Evolutionary conservation across 768 basidiomycete species (phyloP), one percentile per base, ranked within the genome.

Genomic region (Russula dissimulans): DNA sequence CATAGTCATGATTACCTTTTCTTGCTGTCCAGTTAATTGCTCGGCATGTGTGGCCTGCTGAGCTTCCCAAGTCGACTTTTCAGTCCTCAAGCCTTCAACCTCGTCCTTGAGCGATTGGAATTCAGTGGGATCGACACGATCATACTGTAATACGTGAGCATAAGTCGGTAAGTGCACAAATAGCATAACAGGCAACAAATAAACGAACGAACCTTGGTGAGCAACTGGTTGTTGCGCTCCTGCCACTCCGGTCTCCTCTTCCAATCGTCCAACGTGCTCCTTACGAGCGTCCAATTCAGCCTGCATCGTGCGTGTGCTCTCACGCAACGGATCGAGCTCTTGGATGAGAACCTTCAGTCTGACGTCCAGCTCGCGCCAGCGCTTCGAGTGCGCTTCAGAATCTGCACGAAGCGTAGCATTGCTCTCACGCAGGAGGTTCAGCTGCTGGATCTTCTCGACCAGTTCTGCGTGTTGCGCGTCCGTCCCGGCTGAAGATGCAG

Each of bases 41-140:
- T 22, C 32, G 4, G 49, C 6, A 8, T 63, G 54, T 3, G 50
- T 36, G 17, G 48, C 18, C n/a, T 32, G 44, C 31, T 57, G 53
- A 17, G 63, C 43, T 46, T 71, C 68, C 22, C 61, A 49, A 38
- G 67, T 65, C 1, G 66, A 62, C 52, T 70, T 71, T 44, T 66
- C 60, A 5, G 61, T 54, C 34, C 59, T 65, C 18, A 87, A 63
- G 15, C 65, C 70, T 55, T 81, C 79, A 9, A 88, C 79, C 68
- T 91, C 85, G 26, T 87, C 86, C 71, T 85, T 89, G 56, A 94
- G 77, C 7, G 80, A 77, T 67, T 91, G 88, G 41, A 93, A 76
- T 67, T 94, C 91, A 3, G 86, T 83, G 17, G 91, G 91, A 69
- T 93, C 91, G 65, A 90, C 86, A 47, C 91, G 88, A 66, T 94